Evolutionary conservation across 306 rosid species (phyloP).

Genomic region (Vachellia pachyceras): DNA sequence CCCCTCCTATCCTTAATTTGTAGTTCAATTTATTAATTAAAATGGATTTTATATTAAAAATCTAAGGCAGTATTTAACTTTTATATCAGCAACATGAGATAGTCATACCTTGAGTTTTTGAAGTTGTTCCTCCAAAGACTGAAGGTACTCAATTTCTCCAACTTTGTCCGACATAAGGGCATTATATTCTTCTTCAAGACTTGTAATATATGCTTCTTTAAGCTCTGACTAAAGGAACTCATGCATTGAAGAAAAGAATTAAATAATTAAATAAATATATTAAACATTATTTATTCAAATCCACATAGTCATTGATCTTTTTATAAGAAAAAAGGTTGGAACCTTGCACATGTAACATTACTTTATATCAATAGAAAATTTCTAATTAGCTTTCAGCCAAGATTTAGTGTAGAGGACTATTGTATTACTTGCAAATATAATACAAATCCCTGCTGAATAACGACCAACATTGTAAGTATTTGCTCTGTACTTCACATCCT

Average conservation of each 20-base stretch:
- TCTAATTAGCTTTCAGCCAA: not conserved
- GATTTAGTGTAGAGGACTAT: conserved; percentile 20
- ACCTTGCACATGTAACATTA: not conserved
- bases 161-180: no score
- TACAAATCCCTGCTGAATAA: conserved; percentile 22
- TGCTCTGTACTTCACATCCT: conserved; percentile 59
- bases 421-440: conserved; percentile 7
- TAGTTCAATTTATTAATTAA: no score
- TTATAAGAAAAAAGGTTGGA: not conserved
- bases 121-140: no score
- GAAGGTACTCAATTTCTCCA: no score
- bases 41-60: not conserved
- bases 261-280: no score
- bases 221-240: no score
- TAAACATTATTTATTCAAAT: conserved; percentile 19
- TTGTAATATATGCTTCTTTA: no score
- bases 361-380: not conserved
- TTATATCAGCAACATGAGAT: no score
- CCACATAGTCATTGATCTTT: conserved; percentile 9
- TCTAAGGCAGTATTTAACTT: no score
- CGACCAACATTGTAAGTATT: conserved; percentile 69
- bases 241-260: no score
- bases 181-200: no score
- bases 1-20: no score
- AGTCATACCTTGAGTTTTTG: conserved; percentile 65